Base-by-base conservation (phyloP, 352 stramenopile genomes). In the Phytopythium ostracodes region DNA sequence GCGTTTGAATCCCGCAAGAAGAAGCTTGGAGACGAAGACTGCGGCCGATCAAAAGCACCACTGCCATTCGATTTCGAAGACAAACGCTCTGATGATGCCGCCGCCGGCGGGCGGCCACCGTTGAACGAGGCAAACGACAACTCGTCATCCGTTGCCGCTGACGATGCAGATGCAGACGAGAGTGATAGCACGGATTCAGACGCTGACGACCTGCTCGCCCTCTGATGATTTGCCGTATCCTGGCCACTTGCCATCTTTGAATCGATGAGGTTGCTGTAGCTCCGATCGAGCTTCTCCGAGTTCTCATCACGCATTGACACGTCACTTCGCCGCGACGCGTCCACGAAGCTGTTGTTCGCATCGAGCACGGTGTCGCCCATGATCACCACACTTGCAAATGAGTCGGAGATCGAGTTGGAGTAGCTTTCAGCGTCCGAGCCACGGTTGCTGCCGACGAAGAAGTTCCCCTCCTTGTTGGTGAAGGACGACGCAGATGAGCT, bases 101-200 rank as follows among this genome's bases (percentile, higher is more conserved):
- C 24, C 15, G 22, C 18, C 36, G 60, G 42, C 42, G 44, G 58
- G 24, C 63, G 65, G 8, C 29, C 51, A 33, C 22, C 60, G 22
- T 60, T 75, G 51, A 71, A 72, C 0, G 72, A 79, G 1, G 56
- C 59, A 52, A 79, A 79, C 10, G 72, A 62, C 25, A 73, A 44
- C 2, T 72, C 66, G 7, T 68, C 67, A 57, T 54, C 47, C 9
- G 51, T 71, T 40, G 66, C 59, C 33, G 42, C 33, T 8, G 66
- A 73, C n/a, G 42, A 55, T 12, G 61, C 55, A 18, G 66, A 68
- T n/a, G 52, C 62, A 5, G 67, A 67, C 4, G 59, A 69, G 20
- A 46, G 33, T 35, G 67, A 63, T 2, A 63, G 58, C 20, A 54
- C 17, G 25, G 47, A 54, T 33, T 65, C 68, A 10, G 53, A 60